A percentile compares a stretch with the other conserved stretches of the same genome.
Evolutionary conservation across 305 asterid species (phyloP).

Genomic region (Plantago lanceolata): DNA sequence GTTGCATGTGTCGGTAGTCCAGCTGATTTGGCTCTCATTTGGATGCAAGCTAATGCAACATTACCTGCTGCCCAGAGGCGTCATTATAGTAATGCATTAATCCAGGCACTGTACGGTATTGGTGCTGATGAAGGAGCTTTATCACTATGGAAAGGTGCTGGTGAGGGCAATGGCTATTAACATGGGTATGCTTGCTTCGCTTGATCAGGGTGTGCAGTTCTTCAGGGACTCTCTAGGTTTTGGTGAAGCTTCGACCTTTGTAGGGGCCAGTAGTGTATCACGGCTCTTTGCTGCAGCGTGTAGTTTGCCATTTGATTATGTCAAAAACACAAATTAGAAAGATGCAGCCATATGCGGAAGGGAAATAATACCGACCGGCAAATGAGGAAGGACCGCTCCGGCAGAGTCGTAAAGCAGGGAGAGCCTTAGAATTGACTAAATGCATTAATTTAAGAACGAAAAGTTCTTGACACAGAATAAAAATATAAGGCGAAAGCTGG

Average conservation of each 20-base stretch:
- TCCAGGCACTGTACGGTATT: slow-evolving; percentile 77
- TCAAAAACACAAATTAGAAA: slow-evolving; percentile 82
- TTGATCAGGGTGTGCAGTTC: slow-evolving; percentile 86
- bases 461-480: too few relatives aligned
- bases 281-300: slow-evolving; percentile 79
- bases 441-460: too few relatives aligned
- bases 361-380: too few relatives aligned
- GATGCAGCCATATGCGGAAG: slow-evolving; percentile 77
- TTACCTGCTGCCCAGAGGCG: slow-evolving; percentile 76
- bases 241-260: slow-evolving; percentile 67
- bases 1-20: slow-evolving; percentile 93
- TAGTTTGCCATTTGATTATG: slow-evolving; percentile 71
- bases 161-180: slow-evolving; percentile 98
- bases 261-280: slow-evolving; percentile 68
- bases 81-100: slow-evolving; percentile 76
- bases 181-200: slow-evolving; percentile 98
- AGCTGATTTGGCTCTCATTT: slow-evolving; percentile 90
- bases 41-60: slow-evolving; percentile 99
- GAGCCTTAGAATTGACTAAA: too few relatives aligned
- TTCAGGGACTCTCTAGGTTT: slow-evolving; percentile 64
- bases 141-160: slow-evolving; percentile 98
- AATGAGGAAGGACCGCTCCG: too few relatives aligned
- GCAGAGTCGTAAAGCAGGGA: too few relatives aligned
- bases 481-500: too few relatives aligned
- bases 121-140: slow-evolving; percentile 71